These are phyloP conservation scores for Paraphaeosphaeria minitans DNA, from an alignment of 2,329 filamentous ascomycete genomes.

Conservation along the genomic window DNA sequence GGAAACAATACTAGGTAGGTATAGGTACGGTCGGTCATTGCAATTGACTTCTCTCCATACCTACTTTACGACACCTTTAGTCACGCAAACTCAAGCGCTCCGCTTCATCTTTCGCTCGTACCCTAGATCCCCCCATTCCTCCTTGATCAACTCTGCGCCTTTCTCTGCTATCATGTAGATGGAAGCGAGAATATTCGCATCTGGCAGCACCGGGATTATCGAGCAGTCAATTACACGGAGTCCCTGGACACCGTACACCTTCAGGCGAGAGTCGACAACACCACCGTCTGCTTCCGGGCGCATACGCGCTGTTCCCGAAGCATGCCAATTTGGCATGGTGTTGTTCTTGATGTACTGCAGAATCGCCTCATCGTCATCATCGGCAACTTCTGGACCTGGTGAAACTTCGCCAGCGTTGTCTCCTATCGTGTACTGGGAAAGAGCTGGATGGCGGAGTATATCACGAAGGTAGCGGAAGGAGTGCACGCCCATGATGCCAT, in stretches of 20 bases:
- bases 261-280: conserved; percentile 36
- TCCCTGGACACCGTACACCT: conserved; percentile 40
- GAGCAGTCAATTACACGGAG: conserved; percentile 43
- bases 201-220: conserved; percentile 33
- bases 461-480: conserved; percentile 30
- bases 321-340: conserved; percentile 35
- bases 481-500: conserved; percentile 28
- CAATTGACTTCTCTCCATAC: not conserved
- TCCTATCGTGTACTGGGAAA: conserved; percentile 20
- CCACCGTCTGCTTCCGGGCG: conserved; percentile 34
- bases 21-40: too few species aligned
- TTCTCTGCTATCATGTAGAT: conserved; percentile 37
- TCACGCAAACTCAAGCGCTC: not conserved
- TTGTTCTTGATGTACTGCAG: conserved; percentile 25
- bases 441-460: conserved; percentile 24
- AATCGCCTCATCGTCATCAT: conserved; percentile 27
- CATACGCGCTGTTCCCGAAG: conserved; percentile 44
- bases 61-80: not conserved
- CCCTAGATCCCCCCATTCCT: conserved; percentile 21
- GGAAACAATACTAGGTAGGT: too few species aligned
- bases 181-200: conserved; percentile 26
- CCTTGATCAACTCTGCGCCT: conserved; percentile 34
- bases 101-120: conserved; percentile 5
- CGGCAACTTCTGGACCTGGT: conserved; percentile 23
- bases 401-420: conserved; percentile 24